A percentile compares a stretch with the other conserved stretches of the same genome.
phyloP scores from a whole-genome alignment of 2,329 filamentous ascomycete genomes.

The Pseudogymnoascus sp. region DNA sequence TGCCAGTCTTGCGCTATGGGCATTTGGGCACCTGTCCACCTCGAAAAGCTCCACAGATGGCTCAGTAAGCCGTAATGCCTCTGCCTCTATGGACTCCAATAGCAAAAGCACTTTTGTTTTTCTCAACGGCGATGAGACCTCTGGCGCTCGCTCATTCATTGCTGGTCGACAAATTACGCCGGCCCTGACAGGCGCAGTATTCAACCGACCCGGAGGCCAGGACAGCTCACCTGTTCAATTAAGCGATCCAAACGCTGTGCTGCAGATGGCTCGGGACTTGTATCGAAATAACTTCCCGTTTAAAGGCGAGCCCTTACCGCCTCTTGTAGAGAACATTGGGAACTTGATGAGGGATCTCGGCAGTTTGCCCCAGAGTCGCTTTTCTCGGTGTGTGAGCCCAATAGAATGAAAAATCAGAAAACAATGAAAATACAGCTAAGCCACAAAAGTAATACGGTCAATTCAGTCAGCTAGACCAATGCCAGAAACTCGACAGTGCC shows the following conservation, averaged over 20 bases:
- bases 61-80: conserved; percentile 28
- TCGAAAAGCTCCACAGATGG: conserved; percentile 14
- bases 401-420: not conserved
- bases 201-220: conserved; percentile 11
- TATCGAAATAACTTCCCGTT: conserved; percentile 46
- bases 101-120: conserved; percentile 32
- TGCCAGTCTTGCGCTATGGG: conserved; percentile 61
- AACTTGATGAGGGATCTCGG: conserved; percentile 56
- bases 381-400: not conserved
- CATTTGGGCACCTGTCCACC: conserved; percentile 50
- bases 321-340: conserved; percentile 61
- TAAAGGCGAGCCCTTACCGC: conserved; percentile 41
- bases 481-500: no score
- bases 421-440: no score
- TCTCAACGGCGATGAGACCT: conserved; percentile 49
- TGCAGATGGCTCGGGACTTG: conserved; percentile 51
- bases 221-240: conserved; percentile 37
- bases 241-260: conserved; percentile 50
- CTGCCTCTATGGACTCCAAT: conserved; percentile 26
- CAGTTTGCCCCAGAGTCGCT: conserved; percentile 36
- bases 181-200: conserved; percentile 32
- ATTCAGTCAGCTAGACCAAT: no score
- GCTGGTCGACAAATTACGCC: conserved; percentile 46
- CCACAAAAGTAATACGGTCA: no score
- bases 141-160: conserved; percentile 50